Evolutionary conservation across 495 filamentous ascomycete genomes (phyloP), one percentile per base, ranked within the genome.

Genomic region (Penicillium turbatum): DNA sequence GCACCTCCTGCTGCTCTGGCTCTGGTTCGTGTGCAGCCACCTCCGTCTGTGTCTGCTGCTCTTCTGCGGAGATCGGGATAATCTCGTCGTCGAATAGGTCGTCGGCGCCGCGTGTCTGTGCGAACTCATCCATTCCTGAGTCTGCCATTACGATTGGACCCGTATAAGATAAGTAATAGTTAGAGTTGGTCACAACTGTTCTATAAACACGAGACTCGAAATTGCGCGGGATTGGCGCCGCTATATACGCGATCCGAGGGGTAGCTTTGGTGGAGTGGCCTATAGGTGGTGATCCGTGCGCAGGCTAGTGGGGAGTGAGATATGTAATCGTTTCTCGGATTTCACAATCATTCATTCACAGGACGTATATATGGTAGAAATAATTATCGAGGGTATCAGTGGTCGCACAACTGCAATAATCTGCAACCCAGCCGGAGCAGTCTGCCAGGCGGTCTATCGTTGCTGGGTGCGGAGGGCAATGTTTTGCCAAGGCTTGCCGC

Each of bases 41-140:
- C 34, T 69, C 65, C 1, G 60, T 60, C 32, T 65, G 68, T 4
- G 48, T 46, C 34, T 74, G 55, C 35, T 65, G 67, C 34, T 73
- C 58, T 48, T 71, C 69, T 3, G 64, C 64, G 2, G 77, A 48
- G 27, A 86, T 69, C 5, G 86, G 85, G 31, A 82, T 82, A 56
- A 88, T 86, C 59, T 88, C 86, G 60, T 89, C 86, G 56, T 85
- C 82, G 60, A 87, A 87, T 13, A 88, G 68, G 64, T 88, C 84
- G 56, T 89, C 85, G 13, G 77, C 79, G 10, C 75, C 77, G 27
- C 85, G 75, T 0, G 85, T 86, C 59, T 87, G 86, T 15, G 84
- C 84, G 57, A 87, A 87, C 51, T 73, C 70, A 54, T 77, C 72
- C 52, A 72, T 65, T 6, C 39, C 37, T 10, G 53, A 21, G 40